Conservation (phyloP, 129 eudicot genomes). For the Deinandra increscens region DNA sequence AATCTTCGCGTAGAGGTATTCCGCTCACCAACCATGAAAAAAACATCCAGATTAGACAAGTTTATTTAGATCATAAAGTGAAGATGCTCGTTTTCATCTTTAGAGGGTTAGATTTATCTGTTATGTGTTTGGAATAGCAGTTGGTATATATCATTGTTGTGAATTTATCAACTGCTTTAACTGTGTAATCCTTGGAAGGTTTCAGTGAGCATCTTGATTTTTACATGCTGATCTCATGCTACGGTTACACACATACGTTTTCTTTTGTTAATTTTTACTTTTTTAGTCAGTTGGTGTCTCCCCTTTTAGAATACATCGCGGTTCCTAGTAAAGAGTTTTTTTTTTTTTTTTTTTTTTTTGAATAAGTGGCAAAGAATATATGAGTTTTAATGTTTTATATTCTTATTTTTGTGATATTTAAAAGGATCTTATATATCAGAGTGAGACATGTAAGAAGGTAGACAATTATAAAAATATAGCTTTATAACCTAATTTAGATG, state of each 20-base stretch:
- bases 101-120: background rate
- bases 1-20: conserved; percentile 53
- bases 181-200: conserved; percentile 1
- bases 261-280: background rate
- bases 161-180: background rate
- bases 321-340: too few species aligned
- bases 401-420: too few species aligned
- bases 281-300: background rate
- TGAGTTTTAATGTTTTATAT: too few species aligned
- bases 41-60: conserved; percentile 64
- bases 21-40: conserved; percentile 53
- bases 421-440: too few species aligned
- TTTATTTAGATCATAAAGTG: conserved; percentile 53
- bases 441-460: too few species aligned
- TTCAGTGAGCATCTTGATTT: background rate
- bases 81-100: conserved; percentile 37
- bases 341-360: too few species aligned
- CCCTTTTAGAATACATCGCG: too few species aligned
- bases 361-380: too few species aligned
- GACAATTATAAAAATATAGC: too few species aligned
- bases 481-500: too few species aligned
- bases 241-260: background rate
- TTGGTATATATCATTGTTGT: background rate
- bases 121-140: conserved; percentile 1
- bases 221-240: conserved; percentile 1